Conservation (phyloP, 2,329 filamentous ascomycete genomes). For the Cladosporium austrohemisphaericum region DNA sequence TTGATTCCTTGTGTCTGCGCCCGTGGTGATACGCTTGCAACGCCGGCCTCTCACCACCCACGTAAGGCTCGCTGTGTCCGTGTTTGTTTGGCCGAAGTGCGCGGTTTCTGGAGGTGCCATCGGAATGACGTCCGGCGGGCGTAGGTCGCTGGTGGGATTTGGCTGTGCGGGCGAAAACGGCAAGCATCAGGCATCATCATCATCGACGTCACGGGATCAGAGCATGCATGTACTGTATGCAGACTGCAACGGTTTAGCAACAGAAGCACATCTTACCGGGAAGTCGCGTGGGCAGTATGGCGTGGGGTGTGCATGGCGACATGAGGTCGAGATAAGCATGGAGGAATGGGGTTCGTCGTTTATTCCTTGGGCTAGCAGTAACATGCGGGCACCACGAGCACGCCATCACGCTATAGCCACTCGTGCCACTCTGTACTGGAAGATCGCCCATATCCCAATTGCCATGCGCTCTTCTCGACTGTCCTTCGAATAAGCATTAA, state of each 20-base stretch:
- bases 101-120: neutral
- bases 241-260: neutral
- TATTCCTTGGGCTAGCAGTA: slow-evolving; percentile 11
- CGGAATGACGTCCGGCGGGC: neutral
- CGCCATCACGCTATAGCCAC: slow-evolving; percentile 14
- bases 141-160: too few relatives aligned
- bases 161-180: too few relatives aligned
- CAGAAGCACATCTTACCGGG: neutral
- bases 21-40: too few relatives aligned
- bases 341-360: slow-evolving; percentile 11
- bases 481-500: neutral
- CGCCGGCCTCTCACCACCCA: too few relatives aligned
- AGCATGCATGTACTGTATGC: neutral
- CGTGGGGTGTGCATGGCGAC: slow-evolving; percentile 13
- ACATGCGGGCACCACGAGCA: slow-evolving; percentile 8
- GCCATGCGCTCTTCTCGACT: neutral
- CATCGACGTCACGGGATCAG: slow-evolving; percentile 7
- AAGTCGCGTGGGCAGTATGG: slow-evolving; percentile 1
- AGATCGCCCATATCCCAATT: slow-evolving; percentile 1
- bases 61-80: too few relatives aligned
- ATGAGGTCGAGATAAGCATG: slow-evolving; percentile 14
- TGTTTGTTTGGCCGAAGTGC: too few relatives aligned
- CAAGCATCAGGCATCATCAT: too few relatives aligned
- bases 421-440: slow-evolving; percentile 1
- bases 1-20: too few relatives aligned